Base-by-base conservation (phyloP, 1,139 yeast species). In the Trichomonascaceae sp. region DNA sequence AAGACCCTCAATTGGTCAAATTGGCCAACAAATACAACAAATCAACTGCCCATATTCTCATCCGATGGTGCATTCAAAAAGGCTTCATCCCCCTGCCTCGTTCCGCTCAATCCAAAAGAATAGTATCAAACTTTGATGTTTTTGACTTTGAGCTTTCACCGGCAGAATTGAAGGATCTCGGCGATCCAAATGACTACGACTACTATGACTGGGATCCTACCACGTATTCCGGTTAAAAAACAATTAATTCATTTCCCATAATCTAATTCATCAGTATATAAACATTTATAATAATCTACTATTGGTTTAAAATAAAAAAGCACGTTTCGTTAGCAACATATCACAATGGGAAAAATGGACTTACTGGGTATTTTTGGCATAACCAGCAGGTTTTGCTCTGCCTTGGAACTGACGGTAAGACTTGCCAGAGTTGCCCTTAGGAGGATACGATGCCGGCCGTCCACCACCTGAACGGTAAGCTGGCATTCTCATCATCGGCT, bases 61-160 rank as follows among this genome's bases (percentile, higher is more conserved):
- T 77, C 45, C 68, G 72, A 51, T 80, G 83, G 82, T 61, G 69
- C 47, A 49, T 69, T 19, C 66, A 65, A 46, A 57, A 66, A 55
- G 71, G 70, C 17, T 82, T 82, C 63, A 76, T 85, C 51, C 89
- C 87, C 19, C 74, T 88, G 60, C 95, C 87, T 15, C 87, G 87
- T 68, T 78, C 90, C 1, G 78, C 76, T 47, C 80, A 80, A 6
- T 66, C 74, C 8, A 70, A 70, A 20, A 74, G 93, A 67, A 59
- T 84, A 63, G 59, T 74, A 60, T 62, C 76, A 62, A 73, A 74
- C 63, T 61, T 80, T 38, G 72, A 74, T 22, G 78, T 80, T 10
- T 74, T 70, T 58, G 74, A 71, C 49, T 81, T 84, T 63, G 80
- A 77, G 54, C 50, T 60, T 12, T 15, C 49, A 10, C 38, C 51